Conservation (phyloP, 2,329 filamentous ascomycete genomes). For the Pezicula rhizophila region DNA sequence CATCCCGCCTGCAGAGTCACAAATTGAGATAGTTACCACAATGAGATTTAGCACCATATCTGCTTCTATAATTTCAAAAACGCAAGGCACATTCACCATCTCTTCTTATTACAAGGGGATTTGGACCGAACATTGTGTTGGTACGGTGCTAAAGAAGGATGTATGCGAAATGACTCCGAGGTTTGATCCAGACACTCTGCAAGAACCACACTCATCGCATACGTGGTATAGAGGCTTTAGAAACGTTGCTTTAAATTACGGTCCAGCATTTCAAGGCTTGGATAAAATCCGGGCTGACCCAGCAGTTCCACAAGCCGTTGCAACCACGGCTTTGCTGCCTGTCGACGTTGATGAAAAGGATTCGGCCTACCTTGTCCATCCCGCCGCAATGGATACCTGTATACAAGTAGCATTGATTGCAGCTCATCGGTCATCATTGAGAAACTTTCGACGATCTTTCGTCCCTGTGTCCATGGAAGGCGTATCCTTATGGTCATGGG, state of each 20-base stretch:
- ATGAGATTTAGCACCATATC: not conserved
- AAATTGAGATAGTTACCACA: not conserved
- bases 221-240: not conserved
- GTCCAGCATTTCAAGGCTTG: not conserved
- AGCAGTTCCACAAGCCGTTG: not conserved
- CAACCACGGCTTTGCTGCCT: not conserved
- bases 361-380: slow-evolving; percentile 38
- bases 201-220: not conserved
- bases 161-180: not conserved
- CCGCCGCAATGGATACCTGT: slow-evolving; percentile 48
- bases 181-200: not conserved
- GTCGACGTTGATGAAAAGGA: not conserved
- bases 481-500: not conserved
- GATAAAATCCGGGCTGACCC: not conserved
- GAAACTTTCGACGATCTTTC: not conserved
- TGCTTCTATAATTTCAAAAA: not conserved
- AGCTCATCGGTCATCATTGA: not conserved
- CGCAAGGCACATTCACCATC: not conserved
- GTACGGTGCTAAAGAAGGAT: not conserved
- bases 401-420: slow-evolving; percentile 37
- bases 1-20: not conserved
- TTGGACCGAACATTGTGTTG: not conserved
- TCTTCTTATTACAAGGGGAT: not conserved
- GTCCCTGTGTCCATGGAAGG: not conserved
- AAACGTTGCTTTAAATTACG: not conserved